Percentiles rank a stretch among this genome's conserved stretches.
phyloP scores from a whole-genome alignment of 2,329 filamentous ascomycete genomes.

The Emericellopsis cladophorae region DNA sequence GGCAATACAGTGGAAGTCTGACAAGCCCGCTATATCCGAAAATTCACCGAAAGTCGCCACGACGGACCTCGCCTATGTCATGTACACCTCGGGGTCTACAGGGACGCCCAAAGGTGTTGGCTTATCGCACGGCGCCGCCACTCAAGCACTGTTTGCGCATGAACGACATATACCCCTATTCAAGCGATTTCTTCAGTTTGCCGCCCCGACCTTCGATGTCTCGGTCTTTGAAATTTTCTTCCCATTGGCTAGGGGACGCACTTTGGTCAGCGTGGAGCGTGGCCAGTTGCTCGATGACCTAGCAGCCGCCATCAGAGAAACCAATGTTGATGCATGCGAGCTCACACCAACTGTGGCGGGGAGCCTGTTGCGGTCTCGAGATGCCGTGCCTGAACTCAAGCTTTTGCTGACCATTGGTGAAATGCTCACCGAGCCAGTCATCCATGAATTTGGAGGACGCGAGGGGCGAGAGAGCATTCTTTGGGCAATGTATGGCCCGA shows the following conservation, averaged over 20 bases:
- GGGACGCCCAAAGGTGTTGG: conserved; percentile 80
- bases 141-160: conserved; percentile 74
- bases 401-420: conserved; percentile 81
- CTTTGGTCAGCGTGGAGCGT: conserved; percentile 60
- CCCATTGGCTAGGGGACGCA: conserved; percentile 60
- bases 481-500: conserved; percentile 91
- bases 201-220: conserved; percentile 85
- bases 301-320: conserved; percentile 46
- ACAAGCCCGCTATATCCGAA: background rate
- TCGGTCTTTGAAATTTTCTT: conserved; percentile 95
- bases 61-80: conserved; percentile 62
- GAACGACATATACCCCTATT: conserved; percentile 66
- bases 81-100: conserved; percentile 89
- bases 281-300: conserved; percentile 63
- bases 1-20: conserved; percentile 16
- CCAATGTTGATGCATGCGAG: conserved; percentile 73
- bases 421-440: conserved; percentile 70
- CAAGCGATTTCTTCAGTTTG: conserved; percentile 77
- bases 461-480: conserved; percentile 46
- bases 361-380: conserved; percentile 57
- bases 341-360: conserved; percentile 80
- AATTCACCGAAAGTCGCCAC: conserved; percentile 5
- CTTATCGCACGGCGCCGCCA: conserved; percentile 66
- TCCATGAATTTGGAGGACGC: conserved; percentile 64
- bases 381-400: conserved; percentile 53